Conservation (phyloP, 805 yeast genomes). For the Teunomyces kruisii region DNA sequence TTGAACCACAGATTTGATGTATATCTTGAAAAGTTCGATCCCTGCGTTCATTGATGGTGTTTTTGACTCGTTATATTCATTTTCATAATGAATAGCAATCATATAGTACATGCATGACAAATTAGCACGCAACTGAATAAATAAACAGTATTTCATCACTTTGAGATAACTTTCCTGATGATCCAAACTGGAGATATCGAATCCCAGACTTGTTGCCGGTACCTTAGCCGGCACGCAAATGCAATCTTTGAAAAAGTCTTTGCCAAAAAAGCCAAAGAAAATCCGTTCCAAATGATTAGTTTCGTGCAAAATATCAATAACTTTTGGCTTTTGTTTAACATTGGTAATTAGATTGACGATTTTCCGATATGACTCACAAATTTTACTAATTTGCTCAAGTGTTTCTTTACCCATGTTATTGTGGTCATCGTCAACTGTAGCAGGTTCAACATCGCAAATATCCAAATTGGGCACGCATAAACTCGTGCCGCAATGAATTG, state of each 20-base stretch:
- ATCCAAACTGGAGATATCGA: conserved; percentile 18
- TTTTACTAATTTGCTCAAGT: conserved; percentile 12
- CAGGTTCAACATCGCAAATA: conserved; percentile 33
- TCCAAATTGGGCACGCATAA: conserved; percentile 27
- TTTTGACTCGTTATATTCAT: conserved; percentile 25
- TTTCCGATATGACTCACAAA: conserved; percentile 29
- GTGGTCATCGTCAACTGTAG: conserved; percentile 14
- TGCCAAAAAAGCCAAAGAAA: conserved; percentile 38
- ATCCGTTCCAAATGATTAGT: conserved; percentile 36
- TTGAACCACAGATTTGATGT: conserved; percentile 41
- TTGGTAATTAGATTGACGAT: conserved; percentile 27
- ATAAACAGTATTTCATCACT: conserved; percentile 34
- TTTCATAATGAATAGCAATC: conserved; percentile 42
- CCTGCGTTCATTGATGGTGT: conserved; percentile 37
- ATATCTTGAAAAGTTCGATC: conserved; percentile 41
- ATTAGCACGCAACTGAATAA: conserved; percentile 39
- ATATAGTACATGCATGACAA: conserved; percentile 40
- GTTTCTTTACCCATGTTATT: conserved; percentile 16
- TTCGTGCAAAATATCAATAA: conserved; percentile 34
- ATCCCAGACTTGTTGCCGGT: conserved; percentile 11
- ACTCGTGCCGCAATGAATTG: conserved; percentile 34
- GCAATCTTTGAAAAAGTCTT: conserved; percentile 40
- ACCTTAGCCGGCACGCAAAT: conserved; percentile 33
- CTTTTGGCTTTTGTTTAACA: conserved; percentile 28
- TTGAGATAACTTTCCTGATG: conserved; percentile 31